Conservation (phyloP, 495 filamentous ascomycete genomes). For the Hyaloscypha variabilis region DNA sequence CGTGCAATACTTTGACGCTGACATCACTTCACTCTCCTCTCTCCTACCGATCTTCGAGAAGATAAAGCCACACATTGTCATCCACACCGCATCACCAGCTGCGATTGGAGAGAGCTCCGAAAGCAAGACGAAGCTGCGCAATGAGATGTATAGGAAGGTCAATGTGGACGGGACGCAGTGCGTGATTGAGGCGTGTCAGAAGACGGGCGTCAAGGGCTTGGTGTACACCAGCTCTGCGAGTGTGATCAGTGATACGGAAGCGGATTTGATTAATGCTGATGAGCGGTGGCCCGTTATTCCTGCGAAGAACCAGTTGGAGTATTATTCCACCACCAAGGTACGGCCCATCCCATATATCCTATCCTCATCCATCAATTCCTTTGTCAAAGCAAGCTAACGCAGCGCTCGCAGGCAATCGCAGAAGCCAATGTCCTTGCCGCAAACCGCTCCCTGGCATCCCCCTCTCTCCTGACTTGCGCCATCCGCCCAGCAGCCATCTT, state of each 20-base stretch:
- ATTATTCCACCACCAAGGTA: conserved; percentile 91
- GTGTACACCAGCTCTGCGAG: conserved; percentile 94
- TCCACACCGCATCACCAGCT: conserved; percentile 88
- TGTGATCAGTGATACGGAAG: conserved; percentile 79
- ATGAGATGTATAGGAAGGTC: conserved; percentile 70
- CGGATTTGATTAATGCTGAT: conserved; percentile 85
- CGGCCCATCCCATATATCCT: conserved; percentile 14
- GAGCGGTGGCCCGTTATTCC: conserved; percentile 83
- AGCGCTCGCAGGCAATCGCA: conserved; percentile 69
- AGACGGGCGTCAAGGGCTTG: conserved; percentile 82
- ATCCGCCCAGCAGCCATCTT: conserved; percentile 90
- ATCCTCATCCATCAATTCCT: conserved; percentile 2
- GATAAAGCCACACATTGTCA: conserved; percentile 82
- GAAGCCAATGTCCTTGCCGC: conserved; percentile 83
- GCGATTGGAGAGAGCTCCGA: conserved; percentile 54
- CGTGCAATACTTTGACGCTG: conserved; percentile 79
- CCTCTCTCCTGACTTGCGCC: conserved; percentile 71
- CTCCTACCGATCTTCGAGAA: conserved; percentile 68
- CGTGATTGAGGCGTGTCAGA: conserved; percentile 73
- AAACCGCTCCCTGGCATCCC: conserved; percentile 69
- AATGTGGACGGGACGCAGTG: conserved; percentile 89
- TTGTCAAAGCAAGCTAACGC: not conserved
- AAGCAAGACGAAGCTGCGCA: conserved; percentile 1
- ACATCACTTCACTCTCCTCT: conserved; percentile 75
- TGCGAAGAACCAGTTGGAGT: conserved; percentile 73